A percentile compares a stretch with the other conserved stretches of the same genome.
Conservation (phyloP, 1,284 basidiomycete species). For the Leccinum fallax region DNA sequence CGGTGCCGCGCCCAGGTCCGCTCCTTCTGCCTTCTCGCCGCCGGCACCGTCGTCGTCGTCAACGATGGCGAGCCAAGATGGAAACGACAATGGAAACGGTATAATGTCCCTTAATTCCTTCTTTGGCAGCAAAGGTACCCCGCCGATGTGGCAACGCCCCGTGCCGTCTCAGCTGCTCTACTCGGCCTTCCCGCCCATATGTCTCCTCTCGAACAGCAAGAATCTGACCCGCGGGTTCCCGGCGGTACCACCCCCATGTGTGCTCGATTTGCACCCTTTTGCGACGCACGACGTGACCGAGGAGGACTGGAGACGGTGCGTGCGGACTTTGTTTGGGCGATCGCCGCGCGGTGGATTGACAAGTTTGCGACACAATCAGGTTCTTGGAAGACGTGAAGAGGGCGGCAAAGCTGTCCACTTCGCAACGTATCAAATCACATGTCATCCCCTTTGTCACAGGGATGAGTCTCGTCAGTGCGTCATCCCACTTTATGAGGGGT, state of each 20-base stretch:
- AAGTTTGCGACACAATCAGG: not conserved
- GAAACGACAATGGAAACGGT: not conserved
- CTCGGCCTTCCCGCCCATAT: conserved; percentile 31
- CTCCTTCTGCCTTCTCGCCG: not conserved
- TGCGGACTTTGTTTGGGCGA: not conserved
- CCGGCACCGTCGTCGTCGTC: not conserved
- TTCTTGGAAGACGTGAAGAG: conserved; percentile 33
- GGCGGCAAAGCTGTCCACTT: conserved; percentile 21
- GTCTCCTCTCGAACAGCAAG: conserved; percentile 30
- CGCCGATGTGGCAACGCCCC: conserved; percentile 31
- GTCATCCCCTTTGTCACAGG: conserved; percentile 25
- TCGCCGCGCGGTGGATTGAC: not conserved
- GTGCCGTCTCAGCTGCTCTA: conserved; percentile 18
- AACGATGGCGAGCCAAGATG: not conserved
- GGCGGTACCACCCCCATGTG: conserved; percentile 33
- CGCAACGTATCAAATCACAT: conserved; percentile 35
- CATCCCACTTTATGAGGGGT: not conserved
- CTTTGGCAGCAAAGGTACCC: conserved; percentile 30
- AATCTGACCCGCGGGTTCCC: conserved; percentile 29
- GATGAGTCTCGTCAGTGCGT: conserved; percentile 22
- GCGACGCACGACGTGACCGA: conserved; percentile 33
- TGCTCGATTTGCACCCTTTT: conserved; percentile 29
- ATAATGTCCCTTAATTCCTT: conserved; percentile 26
- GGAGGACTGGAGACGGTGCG: conserved; percentile 36
- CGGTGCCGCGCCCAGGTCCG: not conserved